Evolutionary conservation across 768 basidiomycete species (phyloP), one percentile per base, ranked within the genome.

Genomic region (Tephrocybe rancida): DNA sequence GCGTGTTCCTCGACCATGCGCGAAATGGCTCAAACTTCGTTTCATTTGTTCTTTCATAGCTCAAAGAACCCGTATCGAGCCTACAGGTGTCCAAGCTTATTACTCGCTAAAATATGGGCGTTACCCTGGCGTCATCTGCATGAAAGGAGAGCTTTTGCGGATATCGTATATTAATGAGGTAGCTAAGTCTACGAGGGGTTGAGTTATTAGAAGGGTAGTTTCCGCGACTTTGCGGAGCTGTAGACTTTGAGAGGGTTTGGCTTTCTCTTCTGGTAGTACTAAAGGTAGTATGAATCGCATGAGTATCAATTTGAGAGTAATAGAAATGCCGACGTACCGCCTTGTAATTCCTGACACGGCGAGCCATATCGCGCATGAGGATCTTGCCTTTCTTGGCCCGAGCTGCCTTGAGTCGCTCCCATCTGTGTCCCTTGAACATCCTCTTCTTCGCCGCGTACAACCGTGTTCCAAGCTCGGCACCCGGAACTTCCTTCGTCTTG

Each of bases 351-450:
- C 69, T 70, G 58, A 92, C 76, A 57, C 89, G 81, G 58, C 80
- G 78, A 32, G 74, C 67, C 90, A 92, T 91, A 65, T 84, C 81
- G 61, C 83, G 78, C 78, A 92, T 71, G 52, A 89, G 72, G 45
- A 85, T 76, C 50, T 71, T 71, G 58, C 73, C 82, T 63, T 76
- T 80, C 62, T 70, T 70, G 51, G 71, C 67, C 59, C 73, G 74
- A 64, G 75, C 74, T 52, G 72, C 75, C 58, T 73, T 75, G 57
- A 72, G 64, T 32, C 88, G 81, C 72, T 93, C 87, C 87, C 88
- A 92, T 61, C 82, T 88, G 77, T 93, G 91, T n/a, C 91, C 91
- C 77, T 93, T 94, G 83, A 94, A 93, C 91, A 93, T 93, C 57
- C 80, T 76, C 77, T 84, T 88, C 81, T 81, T 88, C 53, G 78